These are phyloP conservation scores for Xylariales sp. DNA, from an alignment of 2,329 filamentous ascomycete genomes.

Conservation along the genomic window DNA sequence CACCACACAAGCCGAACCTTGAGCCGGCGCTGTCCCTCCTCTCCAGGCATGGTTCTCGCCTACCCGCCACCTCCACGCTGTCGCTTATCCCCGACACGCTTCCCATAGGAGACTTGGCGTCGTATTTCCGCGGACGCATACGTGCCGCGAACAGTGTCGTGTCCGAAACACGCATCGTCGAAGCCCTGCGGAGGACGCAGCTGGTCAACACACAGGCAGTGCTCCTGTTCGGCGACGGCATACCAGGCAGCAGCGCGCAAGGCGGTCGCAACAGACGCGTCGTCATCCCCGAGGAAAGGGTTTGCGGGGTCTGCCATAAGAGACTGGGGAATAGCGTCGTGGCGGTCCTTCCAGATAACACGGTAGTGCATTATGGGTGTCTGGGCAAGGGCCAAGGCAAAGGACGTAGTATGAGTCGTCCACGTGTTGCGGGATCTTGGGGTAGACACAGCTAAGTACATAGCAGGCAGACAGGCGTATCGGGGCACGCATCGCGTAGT, in stretches of 20 bases:
- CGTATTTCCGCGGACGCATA: conserved; percentile 93
- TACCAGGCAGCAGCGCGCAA: conserved; percentile 60
- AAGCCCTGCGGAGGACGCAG: conserved; percentile 80
- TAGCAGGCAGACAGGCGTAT: conserved; percentile 4
- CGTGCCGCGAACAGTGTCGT: conserved; percentile 84
- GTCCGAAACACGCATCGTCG: conserved; percentile 82
- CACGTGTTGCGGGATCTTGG: conserved; percentile 52
- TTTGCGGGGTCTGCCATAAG: conserved; percentile 94
- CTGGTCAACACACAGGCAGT: conserved; percentile 80
- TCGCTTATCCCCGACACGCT: conserved; percentile 85
- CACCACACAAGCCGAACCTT: conserved; percentile 77
- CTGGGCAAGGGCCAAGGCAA: conserved; percentile 57
- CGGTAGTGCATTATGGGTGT: conserved; percentile 85
- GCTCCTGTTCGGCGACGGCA: conserved; percentile 77
- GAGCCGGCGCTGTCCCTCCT: conserved; percentile 85
- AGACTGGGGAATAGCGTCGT: conserved; percentile 91
- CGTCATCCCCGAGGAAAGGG: conserved; percentile 84
- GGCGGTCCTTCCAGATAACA: conserved; percentile 85
- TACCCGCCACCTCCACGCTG: conserved; percentile 88
- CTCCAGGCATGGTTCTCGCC: conserved; percentile 90
- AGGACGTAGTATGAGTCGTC: conserved; percentile 52
- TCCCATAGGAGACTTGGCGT: conserved; percentile 81
- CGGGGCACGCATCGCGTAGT: conserved; percentile 28
- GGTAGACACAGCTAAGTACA: conserved; percentile 41
- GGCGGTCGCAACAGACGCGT: conserved; percentile 73